A percentile compares a stretch with the other conserved stretches of the same genome.
Conservation (phyloP, 495 filamentous ascomycete species). For the Talaromyces ruber region DNA sequence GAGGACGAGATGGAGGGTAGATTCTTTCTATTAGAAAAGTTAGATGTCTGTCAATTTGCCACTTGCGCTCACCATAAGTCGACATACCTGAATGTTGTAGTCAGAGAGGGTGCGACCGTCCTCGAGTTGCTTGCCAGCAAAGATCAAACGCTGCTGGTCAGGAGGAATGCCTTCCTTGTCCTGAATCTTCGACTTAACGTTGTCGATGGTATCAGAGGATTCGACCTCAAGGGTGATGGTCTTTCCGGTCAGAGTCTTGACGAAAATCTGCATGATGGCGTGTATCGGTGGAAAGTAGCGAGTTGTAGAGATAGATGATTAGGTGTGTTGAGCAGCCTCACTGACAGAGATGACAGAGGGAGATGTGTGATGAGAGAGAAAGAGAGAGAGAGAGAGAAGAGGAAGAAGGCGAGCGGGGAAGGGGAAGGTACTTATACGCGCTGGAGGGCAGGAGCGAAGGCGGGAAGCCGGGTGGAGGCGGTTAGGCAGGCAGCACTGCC, state of each 20-base stretch:
- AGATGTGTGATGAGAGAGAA: constrained; percentile 3
- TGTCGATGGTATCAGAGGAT: constrained; percentile 96
- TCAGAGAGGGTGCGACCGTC: constrained; percentile 94
- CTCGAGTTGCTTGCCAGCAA: constrained; percentile 96
- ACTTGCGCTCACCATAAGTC: not conserved
- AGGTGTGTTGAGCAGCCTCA: not conserved
- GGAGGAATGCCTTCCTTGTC: constrained; percentile 99
- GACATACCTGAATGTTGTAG: constrained; percentile 78
- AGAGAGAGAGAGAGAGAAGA: constrained; percentile 12
- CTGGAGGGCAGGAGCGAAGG: not conserved
- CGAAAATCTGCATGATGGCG: constrained; percentile 87
- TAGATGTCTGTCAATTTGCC: not conserved
- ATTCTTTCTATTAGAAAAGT: constrained; percentile 63
- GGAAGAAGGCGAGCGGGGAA: constrained; percentile 1
- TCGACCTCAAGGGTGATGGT: constrained; percentile 99
- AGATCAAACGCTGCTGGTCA: constrained; percentile 97
- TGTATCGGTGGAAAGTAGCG: not conserved
- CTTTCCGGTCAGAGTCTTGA: constrained; percentile 81
- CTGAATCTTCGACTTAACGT: constrained; percentile 98
- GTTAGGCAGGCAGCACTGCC: not conserved
- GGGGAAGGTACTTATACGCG: constrained; percentile 12
- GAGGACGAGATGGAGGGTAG: constrained; percentile 89
- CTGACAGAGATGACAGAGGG: not conserved
- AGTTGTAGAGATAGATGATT: constrained; percentile 3
- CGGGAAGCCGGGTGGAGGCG: constrained; percentile 7